Evolutionary conservation across 441 rosid genomes (phyloP), one percentile per base, ranked within the genome.

Genomic region (Gossypium schwendimanii): DNA sequence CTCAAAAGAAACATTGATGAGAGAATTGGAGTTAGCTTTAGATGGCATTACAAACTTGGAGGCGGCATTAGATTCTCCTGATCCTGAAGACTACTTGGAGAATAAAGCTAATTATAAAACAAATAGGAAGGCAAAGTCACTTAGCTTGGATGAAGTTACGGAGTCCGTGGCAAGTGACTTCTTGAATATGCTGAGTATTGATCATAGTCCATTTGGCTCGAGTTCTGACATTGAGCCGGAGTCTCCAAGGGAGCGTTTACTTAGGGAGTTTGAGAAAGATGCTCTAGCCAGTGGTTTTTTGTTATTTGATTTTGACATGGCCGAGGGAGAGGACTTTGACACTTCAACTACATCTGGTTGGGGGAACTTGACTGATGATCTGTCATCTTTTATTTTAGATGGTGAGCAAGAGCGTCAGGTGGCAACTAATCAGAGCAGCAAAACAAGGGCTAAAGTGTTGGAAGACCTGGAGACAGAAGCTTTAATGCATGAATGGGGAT

Each of bases 401-500:
- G 87, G 85, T 17, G 90, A 87, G 77, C 84, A 86, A 78, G 92
- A 89, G 75, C 81, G 79, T 75, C 82, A 75, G 75, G 75, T 75
- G 78, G 83, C 72, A 81, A 78, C 77, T 79, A 83, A 80, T 64
- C 78, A 73, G 58, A 74, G 70, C 67, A 75, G 83, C 77, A 81
- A 81, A 79, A 84, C 78, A 31, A 86, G 84, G 79, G 96, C 91
- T 65, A 85, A 86, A 66, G 50, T 83, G 72, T 81, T 94, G 83
- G 99, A 91, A 81, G 93, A 78, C 79, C 72, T 91, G 69, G 99
- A 94, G 81, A 85, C 94, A 1, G 94, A 88, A 81, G 86, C 94
- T 69, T 84, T 94, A 76, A 92, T 92, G 99, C 91, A 78, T 54
- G 88, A 89, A 70, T 94, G 96, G 97, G 97, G 98, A 54, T 80